Evolutionary conservation across 2,329 filamentous ascomycete genomes (phyloP), one percentile per base, ranked within the genome.

Genomic region (Alternaria brassicicola): DNA sequence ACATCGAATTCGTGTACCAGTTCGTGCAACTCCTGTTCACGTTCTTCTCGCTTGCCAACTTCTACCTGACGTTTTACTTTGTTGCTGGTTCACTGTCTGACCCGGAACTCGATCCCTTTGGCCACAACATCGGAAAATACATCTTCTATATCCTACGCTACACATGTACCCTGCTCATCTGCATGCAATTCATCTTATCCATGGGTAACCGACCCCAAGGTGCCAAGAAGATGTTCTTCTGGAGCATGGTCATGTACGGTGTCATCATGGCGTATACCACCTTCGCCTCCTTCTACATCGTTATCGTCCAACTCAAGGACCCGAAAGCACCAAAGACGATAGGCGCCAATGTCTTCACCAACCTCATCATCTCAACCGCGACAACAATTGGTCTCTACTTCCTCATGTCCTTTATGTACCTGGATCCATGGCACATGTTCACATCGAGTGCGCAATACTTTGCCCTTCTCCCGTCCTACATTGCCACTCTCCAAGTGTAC

Each of bases 371-470:
- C 49, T 95, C 91, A 6, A 89, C 90, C n/a, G 82, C 89, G 3
- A 96, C 92, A 2, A 99, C 95, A 0, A 81, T 97, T 38, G 95
- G 96, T 1, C 83, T 99, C 36, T 99, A 98, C 84, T 95, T 99
- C 81, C 78, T 97, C 79, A 97, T 96, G 89, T 95, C 90, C 23
- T 92, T 99, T 80, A 80, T 99, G 60, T 99, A 99, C 79, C 86
- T 99, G 45, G 96, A 99, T 69, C 95, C 95, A 0, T 99, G 95
- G 95, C 95, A 99, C 82, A 95, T 99, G 91, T 90, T 99, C 80
- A 99, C 95, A 12, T 94, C 89, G 0, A 88, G 91, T 0, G 86
- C 84, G 0, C 93, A 97, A 76, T 99, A 99, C 82, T 97, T 99
- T 76, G 85, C 93, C 45, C 87, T 99, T 25, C 84, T 99, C 33